phyloP scores from a whole-genome alignment of 2,329 filamentous ascomycete genomes.

The Sporothrix protearum region DNA sequence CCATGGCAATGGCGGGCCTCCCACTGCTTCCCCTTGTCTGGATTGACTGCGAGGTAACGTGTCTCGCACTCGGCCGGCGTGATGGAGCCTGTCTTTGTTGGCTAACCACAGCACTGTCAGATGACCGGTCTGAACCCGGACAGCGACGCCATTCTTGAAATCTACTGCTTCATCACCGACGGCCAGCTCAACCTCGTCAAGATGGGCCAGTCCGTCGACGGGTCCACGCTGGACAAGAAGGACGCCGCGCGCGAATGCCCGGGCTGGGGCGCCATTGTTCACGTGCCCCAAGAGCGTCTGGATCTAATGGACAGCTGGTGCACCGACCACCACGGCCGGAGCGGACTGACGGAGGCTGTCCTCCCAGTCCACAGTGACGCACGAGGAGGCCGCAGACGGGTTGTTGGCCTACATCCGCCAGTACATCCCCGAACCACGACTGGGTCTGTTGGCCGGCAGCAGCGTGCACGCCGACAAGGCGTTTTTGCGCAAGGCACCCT shows the following conservation, averaged over 20 bases:
- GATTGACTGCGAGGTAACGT: conserved; percentile 28
- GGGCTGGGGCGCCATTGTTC: conserved; percentile 78
- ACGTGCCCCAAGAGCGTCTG: conserved; percentile 66
- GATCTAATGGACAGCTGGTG: conserved; percentile 89
- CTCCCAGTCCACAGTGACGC: conserved; percentile 66
- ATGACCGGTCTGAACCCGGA: conserved; percentile 87
- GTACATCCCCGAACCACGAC: conserved; percentile 62
- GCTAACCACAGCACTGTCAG: conserved; percentile 47
- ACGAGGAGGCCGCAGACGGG: conserved; percentile 65
- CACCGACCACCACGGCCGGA: conserved; percentile 69
- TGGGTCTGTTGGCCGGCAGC: conserved; percentile 81
- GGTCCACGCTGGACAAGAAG: background rate
- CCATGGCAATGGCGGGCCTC: conserved; percentile 16
- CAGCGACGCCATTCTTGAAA: conserved; percentile 80
- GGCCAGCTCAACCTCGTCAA: conserved; percentile 52
- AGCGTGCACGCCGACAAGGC: conserved; percentile 85
- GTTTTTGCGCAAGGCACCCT: conserved; percentile 74
- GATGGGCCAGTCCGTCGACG: background rate
- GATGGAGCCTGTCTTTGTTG: no score
- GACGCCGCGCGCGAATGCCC: conserved; percentile 64
- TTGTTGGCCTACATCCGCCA: conserved; percentile 75
- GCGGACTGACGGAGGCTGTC: conserved; percentile 76
- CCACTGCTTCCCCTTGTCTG: conserved; percentile 24
- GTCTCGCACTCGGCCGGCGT: background rate
- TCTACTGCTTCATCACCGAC: conserved; percentile 89